Evolutionary conservation across 352 stramenopile genomes (phyloP).

Genomic region (Lagenidium giganteum): DNA sequence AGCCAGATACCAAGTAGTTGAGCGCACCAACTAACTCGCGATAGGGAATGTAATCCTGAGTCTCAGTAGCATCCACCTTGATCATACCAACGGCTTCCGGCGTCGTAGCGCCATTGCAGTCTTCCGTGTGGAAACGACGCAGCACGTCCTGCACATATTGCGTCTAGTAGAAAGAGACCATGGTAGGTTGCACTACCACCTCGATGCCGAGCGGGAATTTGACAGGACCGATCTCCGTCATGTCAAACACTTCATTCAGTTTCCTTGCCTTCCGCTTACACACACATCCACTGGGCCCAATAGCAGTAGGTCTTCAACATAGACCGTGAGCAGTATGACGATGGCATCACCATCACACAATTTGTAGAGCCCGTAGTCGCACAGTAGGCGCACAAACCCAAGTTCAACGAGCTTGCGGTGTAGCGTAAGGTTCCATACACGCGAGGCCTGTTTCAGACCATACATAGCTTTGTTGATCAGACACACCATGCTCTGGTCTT

Average conservation of each 20-base stretch:
- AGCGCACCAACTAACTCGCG: constrained; percentile 5
- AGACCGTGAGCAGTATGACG: constrained; percentile 5
- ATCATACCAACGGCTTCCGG: not conserved
- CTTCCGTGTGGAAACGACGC: constrained; percentile 1
- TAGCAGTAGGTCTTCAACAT: constrained; percentile 4
- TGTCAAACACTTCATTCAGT: not conserved
- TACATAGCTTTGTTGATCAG: not conserved
- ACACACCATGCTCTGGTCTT: not conserved
- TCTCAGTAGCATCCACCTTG: constrained; percentile 3
- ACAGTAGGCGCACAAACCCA: not conserved
- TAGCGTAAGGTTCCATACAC: constrained; percentile 2
- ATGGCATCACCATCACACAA: not conserved
- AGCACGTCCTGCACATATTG: constrained; percentile 2
- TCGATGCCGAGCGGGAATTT: constrained; percentile 2
- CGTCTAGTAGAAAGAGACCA: constrained; percentile 2
- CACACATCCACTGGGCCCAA: not conserved
- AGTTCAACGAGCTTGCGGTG: constrained; percentile 1
- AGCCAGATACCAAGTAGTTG: constrained; percentile 5
- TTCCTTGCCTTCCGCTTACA: not conserved
- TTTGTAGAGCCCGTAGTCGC: not conserved
- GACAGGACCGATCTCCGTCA: constrained; percentile 2
- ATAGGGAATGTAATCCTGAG: constrained; percentile 8
- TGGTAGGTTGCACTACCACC: not conserved
- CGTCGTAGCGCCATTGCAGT: not conserved
- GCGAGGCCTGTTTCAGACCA: constrained; percentile 2